A percentile compares a stretch with the other conserved stretches of the same genome.
Evolutionary conservation across 2,329 filamentous ascomycete species (phyloP).

Genomic region (Tympanopsis confertula): DNA sequence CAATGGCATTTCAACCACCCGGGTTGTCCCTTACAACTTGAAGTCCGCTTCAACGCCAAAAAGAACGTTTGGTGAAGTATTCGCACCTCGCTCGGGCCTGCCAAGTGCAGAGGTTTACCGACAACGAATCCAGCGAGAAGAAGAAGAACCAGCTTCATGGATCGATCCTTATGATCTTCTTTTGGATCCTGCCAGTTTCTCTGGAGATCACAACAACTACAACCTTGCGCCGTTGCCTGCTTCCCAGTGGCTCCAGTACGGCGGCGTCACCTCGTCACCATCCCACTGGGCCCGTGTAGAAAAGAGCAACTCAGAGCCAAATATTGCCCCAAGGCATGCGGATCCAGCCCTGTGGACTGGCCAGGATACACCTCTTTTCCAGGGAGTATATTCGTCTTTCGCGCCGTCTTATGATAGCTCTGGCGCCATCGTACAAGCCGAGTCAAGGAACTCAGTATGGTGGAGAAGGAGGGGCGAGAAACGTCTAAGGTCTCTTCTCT

Average conservation of each 20-base stretch:
- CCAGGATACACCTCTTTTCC: constrained; percentile 20
- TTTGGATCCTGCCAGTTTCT: constrained; percentile 15
- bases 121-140: too few species aligned
- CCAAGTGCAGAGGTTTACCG: too few species aligned
- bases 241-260: constrained; percentile 28
- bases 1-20: constrained; percentile 60
- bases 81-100: constrained; percentile 55
- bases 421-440: constrained; percentile 23
- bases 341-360: constrained; percentile 13
- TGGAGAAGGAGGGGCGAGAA: constrained; percentile 26
- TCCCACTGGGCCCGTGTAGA: constrained; percentile 2
- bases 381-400: constrained; percentile 33
- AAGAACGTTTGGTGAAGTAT: constrained; percentile 59
- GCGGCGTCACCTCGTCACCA: constrained; percentile 6
- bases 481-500: constrained; percentile 21
- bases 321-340: constrained; percentile 9
- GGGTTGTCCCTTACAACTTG: constrained; percentile 42
- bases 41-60: constrained; percentile 14
- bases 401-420: constrained; percentile 31
- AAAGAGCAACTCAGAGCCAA: constrained; percentile 12
- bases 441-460: constrained; percentile 28
- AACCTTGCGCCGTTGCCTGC: constrained; percentile 23
- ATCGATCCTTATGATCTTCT: constrained; percentile 5
- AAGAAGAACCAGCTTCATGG: constrained; percentile 16
- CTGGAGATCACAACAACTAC: constrained; percentile 24